Evolutionary conservation across 2,329 filamentous ascomycete genomes (phyloP).

Genomic region (Colletotrichum nymphaeae): DNA sequence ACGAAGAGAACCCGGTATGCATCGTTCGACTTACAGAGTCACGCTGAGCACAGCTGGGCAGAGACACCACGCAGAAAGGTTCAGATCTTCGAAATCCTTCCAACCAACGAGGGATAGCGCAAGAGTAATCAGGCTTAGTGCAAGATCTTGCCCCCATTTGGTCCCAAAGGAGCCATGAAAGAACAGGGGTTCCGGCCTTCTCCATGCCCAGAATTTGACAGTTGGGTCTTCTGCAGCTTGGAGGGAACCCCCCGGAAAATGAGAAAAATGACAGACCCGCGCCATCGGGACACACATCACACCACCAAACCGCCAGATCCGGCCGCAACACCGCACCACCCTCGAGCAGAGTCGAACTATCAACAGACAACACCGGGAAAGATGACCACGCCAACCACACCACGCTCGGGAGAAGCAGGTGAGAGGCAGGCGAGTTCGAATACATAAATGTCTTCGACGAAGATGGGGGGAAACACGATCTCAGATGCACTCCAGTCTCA

Average conservation of each 20-base stretch:
- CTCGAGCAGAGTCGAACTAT: slow-evolving; percentile 18
- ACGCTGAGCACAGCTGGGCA: slow-evolving; percentile 8
- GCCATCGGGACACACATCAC: slow-evolving; percentile 30
- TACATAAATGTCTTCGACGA: slow-evolving; percentile 22
- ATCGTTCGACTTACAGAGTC: slow-evolving; percentile 28
- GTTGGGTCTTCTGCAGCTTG: background rate
- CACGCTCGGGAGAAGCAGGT: slow-evolving; percentile 27
- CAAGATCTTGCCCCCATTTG: slow-evolving; percentile 1
- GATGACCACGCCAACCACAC: background rate
- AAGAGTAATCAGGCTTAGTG: background rate
- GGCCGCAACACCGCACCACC: slow-evolving; percentile 30
- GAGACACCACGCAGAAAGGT: background rate
- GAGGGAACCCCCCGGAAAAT: background rate
- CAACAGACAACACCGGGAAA: slow-evolving; percentile 23
- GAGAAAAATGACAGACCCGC: slow-evolving; percentile 11
- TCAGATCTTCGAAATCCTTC: slow-evolving; percentile 16
- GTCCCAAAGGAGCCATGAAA: slow-evolving; percentile 10
- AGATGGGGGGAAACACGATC: background rate
- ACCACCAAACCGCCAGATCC: slow-evolving; percentile 29
- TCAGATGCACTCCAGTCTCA: slow-evolving; percentile 28
- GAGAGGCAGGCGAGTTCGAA: background rate
- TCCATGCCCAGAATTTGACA: background rate
- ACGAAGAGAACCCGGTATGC: slow-evolving; percentile 15
- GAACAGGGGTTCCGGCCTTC: background rate
- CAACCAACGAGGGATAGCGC: slow-evolving; percentile 10